Evolutionary conservation across 768 basidiomycete species (phyloP), one percentile per base, ranked within the genome.

Genomic region (Kwoniella sp.): DNA sequence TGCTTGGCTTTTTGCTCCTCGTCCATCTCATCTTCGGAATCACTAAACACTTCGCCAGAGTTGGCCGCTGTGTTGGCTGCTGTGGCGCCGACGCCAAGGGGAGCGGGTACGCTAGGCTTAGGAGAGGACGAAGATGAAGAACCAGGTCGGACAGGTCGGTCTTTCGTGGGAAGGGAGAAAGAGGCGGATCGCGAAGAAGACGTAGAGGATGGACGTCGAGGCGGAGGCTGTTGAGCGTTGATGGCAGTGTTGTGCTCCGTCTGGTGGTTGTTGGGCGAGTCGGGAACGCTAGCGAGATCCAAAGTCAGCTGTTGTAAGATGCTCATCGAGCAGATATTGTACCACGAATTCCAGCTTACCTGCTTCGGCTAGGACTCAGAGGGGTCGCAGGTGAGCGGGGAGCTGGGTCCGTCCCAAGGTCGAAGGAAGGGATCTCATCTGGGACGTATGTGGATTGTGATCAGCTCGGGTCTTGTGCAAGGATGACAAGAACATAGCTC

Each of bases 381-480:
- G 72, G 64, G 11, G 53, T 68, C 11, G 86, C 85, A 1, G 88
- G 85, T 15, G 88, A 89, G 30, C 84, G 81, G 82, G 54, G 86
- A 82, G 17, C 71, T 58, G 28, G 81, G 78, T 67, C 83, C 82
- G 51, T 59, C 71, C 60, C 74, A 17, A 96, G 84, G 74, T 87
- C 86, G 48, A 96, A 85, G 65, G 85, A 84, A 4, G 93, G 93
- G 62, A 96, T 93, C 63, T 95, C 93, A 93, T 57, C 47, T 23
- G 51, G n/a, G n/a, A n/a, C 11, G 25, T 41, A 34, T 63, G 25
- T 56, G 31, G 55, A 38, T 58, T 26, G 61, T 58, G 12, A 64
- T 38, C 22, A 29, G 41, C 22, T 17, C 13, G 52, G 31, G 2
- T 55, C n/a, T 56, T 20, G n/a, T 34, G 41, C 15, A 28, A n/a